Percentiles rank a stretch among this genome's conserved stretches.
Conservation (phyloP, 768 basidiomycete genomes). For the Nidularia sp. region DNA sequence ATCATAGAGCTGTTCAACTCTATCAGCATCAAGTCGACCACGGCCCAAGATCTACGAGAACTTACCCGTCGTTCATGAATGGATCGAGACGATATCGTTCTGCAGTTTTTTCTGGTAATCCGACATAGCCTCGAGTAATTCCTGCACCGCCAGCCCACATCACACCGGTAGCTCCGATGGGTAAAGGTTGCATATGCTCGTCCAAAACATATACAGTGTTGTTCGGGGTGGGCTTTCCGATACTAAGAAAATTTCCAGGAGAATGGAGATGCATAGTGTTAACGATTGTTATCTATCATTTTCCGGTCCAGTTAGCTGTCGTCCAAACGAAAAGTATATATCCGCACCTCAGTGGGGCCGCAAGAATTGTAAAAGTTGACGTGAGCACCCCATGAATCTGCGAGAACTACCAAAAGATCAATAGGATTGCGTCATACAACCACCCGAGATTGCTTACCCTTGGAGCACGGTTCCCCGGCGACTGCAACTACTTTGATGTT, state of each 20-base stretch:
- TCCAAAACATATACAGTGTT: constrained; percentile 38
- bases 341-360: constrained; percentile 50
- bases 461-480: constrained; percentile 56
- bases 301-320: neutral
- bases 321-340: constrained; percentile 1
- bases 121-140: constrained; percentile 51
- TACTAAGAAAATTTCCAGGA: constrained; percentile 34
- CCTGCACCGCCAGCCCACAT: constrained; percentile 69
- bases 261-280: constrained; percentile 51
- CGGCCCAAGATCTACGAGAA: neutral
- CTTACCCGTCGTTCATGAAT: constrained; percentile 44
- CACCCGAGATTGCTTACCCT: constrained; percentile 25
- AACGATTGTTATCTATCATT: constrained; percentile 44
- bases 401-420: constrained; percentile 18
- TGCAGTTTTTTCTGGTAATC: constrained; percentile 48
- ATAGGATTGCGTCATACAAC: neutral
- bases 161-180: constrained; percentile 32
- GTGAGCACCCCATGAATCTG: constrained; percentile 40
- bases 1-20: constrained; percentile 30
- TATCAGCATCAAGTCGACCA: neutral
- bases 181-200: constrained; percentile 30
- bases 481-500: constrained; percentile 50
- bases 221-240: constrained; percentile 53
- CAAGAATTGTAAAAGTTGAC: constrained; percentile 48
- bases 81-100: constrained; percentile 50